These are phyloP conservation scores for Penicillium sp. DNA, from an alignment of 2,329 filamentous ascomycete genomes.

Conservation along the genomic window DNA sequence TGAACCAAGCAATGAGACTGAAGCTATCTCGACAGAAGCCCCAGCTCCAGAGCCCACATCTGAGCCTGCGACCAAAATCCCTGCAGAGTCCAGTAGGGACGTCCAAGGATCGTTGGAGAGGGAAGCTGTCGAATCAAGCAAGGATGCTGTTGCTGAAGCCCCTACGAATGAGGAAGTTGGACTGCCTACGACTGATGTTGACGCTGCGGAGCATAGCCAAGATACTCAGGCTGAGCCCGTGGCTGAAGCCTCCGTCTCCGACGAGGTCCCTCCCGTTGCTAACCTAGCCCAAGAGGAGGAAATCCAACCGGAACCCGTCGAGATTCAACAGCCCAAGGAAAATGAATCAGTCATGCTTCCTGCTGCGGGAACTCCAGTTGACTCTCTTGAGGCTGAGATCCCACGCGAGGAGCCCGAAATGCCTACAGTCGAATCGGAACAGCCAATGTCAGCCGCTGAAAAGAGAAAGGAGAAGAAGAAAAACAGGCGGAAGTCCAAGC, in stretches of 20 bases:
- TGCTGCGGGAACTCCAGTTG: not conserved
- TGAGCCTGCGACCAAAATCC: not conserved
- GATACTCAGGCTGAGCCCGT: not conserved
- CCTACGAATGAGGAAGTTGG: not conserved
- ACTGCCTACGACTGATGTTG: not conserved
- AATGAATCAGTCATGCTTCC: not conserved
- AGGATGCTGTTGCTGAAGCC: not conserved
- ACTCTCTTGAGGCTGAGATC: not conserved
- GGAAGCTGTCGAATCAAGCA: not conserved
- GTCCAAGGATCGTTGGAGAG: not conserved
- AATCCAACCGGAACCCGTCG: not conserved
- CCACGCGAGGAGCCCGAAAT: constrained; percentile 1
- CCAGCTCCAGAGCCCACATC: not conserved
- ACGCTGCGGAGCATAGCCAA: not conserved
- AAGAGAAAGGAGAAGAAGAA: constrained; percentile 47
- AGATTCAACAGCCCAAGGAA: constrained; percentile 1
- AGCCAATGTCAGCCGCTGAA: constrained; percentile 20
- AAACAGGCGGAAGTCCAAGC: constrained; percentile 24
- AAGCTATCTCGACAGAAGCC: not conserved
- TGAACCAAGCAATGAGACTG: not conserved
- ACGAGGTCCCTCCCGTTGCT: not conserved
- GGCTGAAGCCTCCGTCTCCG: not conserved
- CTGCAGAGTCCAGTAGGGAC: constrained; percentile 1
- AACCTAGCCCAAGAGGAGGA: constrained; percentile 2
- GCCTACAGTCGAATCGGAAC: constrained; percentile 1